These are phyloP conservation scores for Apophysomyces ossiformis DNA, from an alignment of 371 early-diverging fungal genomes.

Conservation along the genomic window DNA sequence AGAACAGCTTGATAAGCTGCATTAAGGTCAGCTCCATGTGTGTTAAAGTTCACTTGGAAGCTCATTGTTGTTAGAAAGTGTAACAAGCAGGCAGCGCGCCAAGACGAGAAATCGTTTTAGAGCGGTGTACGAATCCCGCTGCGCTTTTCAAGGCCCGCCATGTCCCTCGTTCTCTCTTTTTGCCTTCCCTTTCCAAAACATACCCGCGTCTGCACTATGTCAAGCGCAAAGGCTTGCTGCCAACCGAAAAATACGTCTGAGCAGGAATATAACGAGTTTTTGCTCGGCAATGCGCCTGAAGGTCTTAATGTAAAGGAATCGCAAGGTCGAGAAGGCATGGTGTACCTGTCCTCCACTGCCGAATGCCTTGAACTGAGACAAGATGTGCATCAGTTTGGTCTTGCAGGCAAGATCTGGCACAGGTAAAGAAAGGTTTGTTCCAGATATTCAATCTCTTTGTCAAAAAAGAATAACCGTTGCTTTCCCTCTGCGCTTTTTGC, in stretches of 20 bases:
- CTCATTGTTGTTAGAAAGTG: constrained; percentile 45
- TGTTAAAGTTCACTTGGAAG: constrained; percentile 69
- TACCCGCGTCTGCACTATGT: not conserved
- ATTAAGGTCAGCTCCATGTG: constrained; percentile 62
- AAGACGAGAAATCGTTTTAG: not conserved
- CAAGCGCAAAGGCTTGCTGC: not conserved
- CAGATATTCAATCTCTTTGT: not conserved
- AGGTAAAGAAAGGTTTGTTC: constrained; percentile 29
- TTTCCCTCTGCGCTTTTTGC: constrained; percentile 5
- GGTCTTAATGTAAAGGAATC: constrained; percentile 45
- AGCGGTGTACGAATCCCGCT: not conserved
- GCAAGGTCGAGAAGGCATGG: constrained; percentile 22
- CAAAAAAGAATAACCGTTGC: not conserved
- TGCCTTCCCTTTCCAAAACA: not conserved
- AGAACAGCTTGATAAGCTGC: constrained; percentile 76
- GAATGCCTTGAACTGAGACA: constrained; percentile 38
- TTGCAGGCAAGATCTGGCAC: constrained; percentile 60
- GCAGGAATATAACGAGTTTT: constrained; percentile 26
- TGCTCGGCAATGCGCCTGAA: constrained; percentile 47
- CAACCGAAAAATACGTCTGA: not conserved
- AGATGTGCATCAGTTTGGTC: constrained; percentile 45
- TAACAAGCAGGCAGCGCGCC: not conserved
- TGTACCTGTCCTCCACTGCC: not conserved
- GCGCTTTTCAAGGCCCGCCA: not conserved
- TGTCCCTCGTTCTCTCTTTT: not conserved